phyloP scores from a whole-genome alignment of 495 filamentous ascomycete genomes.

The Aspergillus ellipticus region DNA sequence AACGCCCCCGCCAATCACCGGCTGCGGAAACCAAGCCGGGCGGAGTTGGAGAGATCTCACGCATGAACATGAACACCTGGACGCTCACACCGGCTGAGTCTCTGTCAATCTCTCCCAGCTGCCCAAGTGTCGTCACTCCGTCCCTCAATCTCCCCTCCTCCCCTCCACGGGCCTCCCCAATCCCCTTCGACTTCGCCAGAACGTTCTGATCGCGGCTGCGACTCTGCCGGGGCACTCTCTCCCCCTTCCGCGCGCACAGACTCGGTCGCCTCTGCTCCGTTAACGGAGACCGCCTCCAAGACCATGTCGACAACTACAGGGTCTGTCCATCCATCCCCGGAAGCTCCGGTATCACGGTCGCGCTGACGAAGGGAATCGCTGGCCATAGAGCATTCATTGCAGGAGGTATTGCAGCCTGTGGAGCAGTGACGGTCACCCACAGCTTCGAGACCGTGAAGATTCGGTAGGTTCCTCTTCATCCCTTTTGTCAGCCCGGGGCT shows the following conservation, averaged over 20 bases:
- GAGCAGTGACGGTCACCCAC: constrained; percentile 96
- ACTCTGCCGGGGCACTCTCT: background rate
- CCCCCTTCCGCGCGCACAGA: background rate
- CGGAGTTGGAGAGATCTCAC: constrained; percentile 2
- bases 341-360: background rate
- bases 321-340: constrained; percentile 24
- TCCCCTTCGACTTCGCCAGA: background rate
- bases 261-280: constrained; percentile 10
- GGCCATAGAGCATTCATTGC: constrained; percentile 71
- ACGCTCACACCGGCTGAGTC: background rate
- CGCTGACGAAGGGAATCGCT: background rate
- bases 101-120: background rate
- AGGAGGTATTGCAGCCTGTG: constrained; percentile 93
- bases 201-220: background rate
- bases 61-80: background rate
- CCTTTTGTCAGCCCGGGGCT: background rate
- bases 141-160: background rate
- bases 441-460: constrained; percentile 99
- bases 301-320: constrained; percentile 53
- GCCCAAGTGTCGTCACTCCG: background rate
- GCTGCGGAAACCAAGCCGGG: background rate
- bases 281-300: constrained; percentile 12
- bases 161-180: background rate
- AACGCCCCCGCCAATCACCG: background rate
- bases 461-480: constrained; percentile 50